Evolutionary conservation across 2,329 filamentous ascomycete species (phyloP).

Genomic region (Sphaerulina populicola): DNA sequence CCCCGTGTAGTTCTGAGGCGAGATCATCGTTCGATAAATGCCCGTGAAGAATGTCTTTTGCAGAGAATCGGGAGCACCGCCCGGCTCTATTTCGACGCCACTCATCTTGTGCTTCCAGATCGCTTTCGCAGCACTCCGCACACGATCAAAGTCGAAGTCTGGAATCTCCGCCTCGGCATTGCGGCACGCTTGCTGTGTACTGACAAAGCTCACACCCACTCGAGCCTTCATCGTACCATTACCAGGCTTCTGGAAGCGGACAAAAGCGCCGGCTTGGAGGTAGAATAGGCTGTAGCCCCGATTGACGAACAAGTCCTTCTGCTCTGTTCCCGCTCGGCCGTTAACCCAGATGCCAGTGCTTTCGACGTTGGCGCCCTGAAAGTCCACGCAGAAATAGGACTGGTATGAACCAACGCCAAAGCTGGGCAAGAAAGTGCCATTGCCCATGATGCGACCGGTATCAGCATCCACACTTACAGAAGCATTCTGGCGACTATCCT

Average conservation of each 20-base stretch:
- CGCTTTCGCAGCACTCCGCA: slow-evolving; percentile 36
- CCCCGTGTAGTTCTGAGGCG: slow-evolving; percentile 61
- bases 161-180: slow-evolving; percentile 61
- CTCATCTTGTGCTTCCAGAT: slow-evolving; percentile 35
- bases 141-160: slow-evolving; percentile 52
- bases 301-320: slow-evolving; percentile 31
- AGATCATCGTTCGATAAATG: slow-evolving; percentile 60
- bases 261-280: slow-evolving; percentile 32
- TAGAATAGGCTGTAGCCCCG: slow-evolving; percentile 28
- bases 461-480: slow-evolving; percentile 46
- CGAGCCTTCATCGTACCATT: slow-evolving; percentile 46
- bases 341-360: slow-evolving; percentile 52
- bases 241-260: slow-evolving; percentile 11
- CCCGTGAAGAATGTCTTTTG: slow-evolving; percentile 52
- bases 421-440: slow-evolving; percentile 51
- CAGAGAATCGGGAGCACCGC: slow-evolving; percentile 44
- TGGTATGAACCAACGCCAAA: slow-evolving; percentile 53
- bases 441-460: slow-evolving; percentile 49
- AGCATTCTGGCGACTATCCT: slow-evolving; percentile 43
- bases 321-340: slow-evolving; percentile 40
- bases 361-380: slow-evolving; percentile 44
- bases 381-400: slow-evolving; percentile 53
- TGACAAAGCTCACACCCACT: slow-evolving; percentile 63
- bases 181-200: slow-evolving; percentile 53
- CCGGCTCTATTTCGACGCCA: slow-evolving; percentile 31